Percentiles rank a stretch among this genome's conserved stretches.
phyloP scores from a whole-genome alignment of 768 basidiomycete genomes.

The Hygrophorus pudorinus region DNA sequence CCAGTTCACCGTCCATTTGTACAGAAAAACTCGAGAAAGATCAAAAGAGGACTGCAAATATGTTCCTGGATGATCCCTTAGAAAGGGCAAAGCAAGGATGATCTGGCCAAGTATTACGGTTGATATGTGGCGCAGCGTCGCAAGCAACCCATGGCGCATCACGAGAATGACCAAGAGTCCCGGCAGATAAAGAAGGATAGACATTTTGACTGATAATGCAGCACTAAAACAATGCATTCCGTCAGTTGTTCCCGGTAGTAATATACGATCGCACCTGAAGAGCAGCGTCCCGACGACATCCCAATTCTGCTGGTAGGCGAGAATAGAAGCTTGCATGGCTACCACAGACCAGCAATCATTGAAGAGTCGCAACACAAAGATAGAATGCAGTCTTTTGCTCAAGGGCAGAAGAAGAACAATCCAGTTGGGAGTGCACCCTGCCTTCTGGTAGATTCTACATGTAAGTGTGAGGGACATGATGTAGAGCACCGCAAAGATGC shows the following conservation, averaged over 20 bases:
- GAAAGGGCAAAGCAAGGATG: constrained; percentile 61
- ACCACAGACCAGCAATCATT: constrained; percentile 88
- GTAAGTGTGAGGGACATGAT: constrained; percentile 52
- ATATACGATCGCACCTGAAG: constrained; percentile 48
- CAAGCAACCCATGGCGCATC: constrained; percentile 54
- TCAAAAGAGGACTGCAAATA: constrained; percentile 81
- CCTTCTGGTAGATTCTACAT: constrained; percentile 57
- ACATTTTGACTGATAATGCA: constrained; percentile 95
- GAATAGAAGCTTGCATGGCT: constrained; percentile 53
- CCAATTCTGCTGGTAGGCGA: constrained; percentile 49
- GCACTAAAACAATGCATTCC: constrained; percentile 31
- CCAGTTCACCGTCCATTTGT: constrained; percentile 99
- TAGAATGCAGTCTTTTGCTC: constrained; percentile 91
- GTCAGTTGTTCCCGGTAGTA: neutral
- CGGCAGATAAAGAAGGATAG: constrained; percentile 80
- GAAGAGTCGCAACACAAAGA: constrained; percentile 85
- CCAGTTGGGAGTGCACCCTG: constrained; percentile 62
- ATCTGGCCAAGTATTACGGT: constrained; percentile 42
- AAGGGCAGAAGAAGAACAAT: constrained; percentile 60
- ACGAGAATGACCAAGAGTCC: constrained; percentile 77
- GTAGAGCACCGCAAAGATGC: constrained; percentile 72
- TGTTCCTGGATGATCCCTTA: constrained; percentile 43
- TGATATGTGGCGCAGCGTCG: constrained; percentile 40
- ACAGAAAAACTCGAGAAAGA: constrained; percentile 79
- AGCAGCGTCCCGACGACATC: constrained; percentile 58